Conservation (phyloP, 2,329 filamentous ascomycete genomes). For the Aurifilum marmelostoma region DNA sequence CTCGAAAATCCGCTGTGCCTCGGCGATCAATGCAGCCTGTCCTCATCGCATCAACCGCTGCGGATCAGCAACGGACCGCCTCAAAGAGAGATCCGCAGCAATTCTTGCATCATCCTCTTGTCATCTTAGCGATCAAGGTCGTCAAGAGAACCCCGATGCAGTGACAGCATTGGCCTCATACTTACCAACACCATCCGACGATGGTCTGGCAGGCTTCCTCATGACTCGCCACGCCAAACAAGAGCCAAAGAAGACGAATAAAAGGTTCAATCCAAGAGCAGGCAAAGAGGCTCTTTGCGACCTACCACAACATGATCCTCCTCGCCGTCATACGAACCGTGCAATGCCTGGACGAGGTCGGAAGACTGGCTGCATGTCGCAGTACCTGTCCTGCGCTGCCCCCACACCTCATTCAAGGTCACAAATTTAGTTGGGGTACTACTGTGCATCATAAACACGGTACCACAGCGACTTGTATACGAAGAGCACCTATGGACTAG, state of each 20-base stretch:
- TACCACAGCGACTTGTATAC: neutral
- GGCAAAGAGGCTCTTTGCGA: neutral
- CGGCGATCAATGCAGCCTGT: conserved; percentile 8
- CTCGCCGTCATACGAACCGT: neutral
- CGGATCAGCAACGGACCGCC: conserved; percentile 5
- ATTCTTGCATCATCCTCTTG: conserved; percentile 24
- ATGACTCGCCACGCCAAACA: conserved; percentile 6
- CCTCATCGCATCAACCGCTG: neutral
- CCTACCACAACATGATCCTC: neutral
- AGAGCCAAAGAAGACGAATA: neutral
- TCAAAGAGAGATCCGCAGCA: conserved; percentile 23
- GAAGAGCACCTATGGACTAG: neutral
- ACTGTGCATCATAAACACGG: neutral
- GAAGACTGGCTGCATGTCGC: neutral
- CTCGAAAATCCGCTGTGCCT: conserved; percentile 4
- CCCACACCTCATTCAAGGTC: neutral
- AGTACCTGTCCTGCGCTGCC: neutral
- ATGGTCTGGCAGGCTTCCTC: neutral
- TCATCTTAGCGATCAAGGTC: conserved; percentile 3
- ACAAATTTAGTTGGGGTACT: neutral
- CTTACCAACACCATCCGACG: neutral
- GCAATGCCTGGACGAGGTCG: neutral
- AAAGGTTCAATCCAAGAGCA: neutral
- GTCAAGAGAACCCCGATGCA: neutral
- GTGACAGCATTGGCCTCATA: neutral